These are phyloP conservation scores for Trichoderma atrobrunneum DNA, from an alignment of 2,329 filamentous ascomycete species.

Conservation along the genomic window DNA sequence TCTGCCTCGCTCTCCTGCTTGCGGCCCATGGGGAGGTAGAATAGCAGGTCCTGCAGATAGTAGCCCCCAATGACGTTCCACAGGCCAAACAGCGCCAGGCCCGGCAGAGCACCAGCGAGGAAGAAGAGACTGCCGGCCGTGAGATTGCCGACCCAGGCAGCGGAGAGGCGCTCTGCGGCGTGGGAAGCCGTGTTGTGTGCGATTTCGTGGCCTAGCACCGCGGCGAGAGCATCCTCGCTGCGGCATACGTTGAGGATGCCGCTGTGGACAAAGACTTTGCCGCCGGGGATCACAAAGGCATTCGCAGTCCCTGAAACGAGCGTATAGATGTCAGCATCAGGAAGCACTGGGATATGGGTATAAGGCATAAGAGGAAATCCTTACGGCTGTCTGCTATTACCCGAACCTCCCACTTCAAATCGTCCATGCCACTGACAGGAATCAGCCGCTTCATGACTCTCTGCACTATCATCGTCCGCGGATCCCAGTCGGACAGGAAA, in stretches of 20 bases:
- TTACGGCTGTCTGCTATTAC: constrained; percentile 65
- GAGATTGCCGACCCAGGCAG: constrained; percentile 51
- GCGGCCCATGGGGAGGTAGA: constrained; percentile 65
- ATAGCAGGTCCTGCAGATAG: constrained; percentile 58
- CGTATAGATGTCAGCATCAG: background rate
- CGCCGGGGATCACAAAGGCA: constrained; percentile 74
- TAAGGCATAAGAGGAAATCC: constrained; percentile 23
- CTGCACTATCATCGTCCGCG: constrained; percentile 54
- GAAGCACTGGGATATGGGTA: background rate
- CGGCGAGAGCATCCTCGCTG: constrained; percentile 67
- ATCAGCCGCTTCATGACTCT: constrained; percentile 65
- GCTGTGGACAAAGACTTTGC: constrained; percentile 76
- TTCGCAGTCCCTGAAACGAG: constrained; percentile 53
- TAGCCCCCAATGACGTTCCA: constrained; percentile 45
- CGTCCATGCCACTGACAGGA: constrained; percentile 60
- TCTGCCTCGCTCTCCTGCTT: constrained; percentile 76
- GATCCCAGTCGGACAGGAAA: constrained; percentile 60
- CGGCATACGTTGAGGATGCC: constrained; percentile 67
- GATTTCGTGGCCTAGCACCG: constrained; percentile 77
- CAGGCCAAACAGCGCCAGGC: constrained; percentile 38
- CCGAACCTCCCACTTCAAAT: constrained; percentile 65
- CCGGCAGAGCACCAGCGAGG: constrained; percentile 44
- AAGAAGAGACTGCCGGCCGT: constrained; percentile 50
- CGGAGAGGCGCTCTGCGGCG: constrained; percentile 60
- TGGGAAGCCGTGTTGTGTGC: constrained; percentile 72